Base-by-base conservation (phyloP, 1,284 basidiomycete genomes). In the Cystobasidium pallidum region DNA sequence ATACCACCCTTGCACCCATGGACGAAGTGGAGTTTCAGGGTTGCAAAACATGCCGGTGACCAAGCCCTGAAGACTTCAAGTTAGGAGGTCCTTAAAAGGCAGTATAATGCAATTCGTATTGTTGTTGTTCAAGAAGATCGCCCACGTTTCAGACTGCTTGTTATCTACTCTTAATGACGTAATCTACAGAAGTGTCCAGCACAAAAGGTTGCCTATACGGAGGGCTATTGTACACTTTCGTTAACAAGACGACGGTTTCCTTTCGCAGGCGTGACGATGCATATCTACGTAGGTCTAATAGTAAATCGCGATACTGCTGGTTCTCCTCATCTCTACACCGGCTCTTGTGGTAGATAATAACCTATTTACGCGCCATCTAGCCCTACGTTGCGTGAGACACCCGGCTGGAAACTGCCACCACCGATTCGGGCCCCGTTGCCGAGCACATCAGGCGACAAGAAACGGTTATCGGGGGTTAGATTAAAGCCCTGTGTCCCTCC, bases 21-120 rank as follows among this genome's bases (percentile, higher is more conserved):
- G 72, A 73, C 28, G 58, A 70, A 34, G 65, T 74, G 51, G 59
- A 74, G 30, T 74, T 74, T 52, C 61, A 74, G 39, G 67, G 67
- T 11, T 74, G 73, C 55, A 66, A 66, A 64, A 74, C 73, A 13
- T 74, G 73, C 58, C 62, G 45, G 45, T 64, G 30, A 51, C 51
- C 30, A 34, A 32, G 51, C 51, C 4, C n/a, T n/a, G n/a, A n/a
- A n/a, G n/a, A n/a, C n/a, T 13, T 54, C 21, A 21, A 54, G 8
- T 54, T 8, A 8, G 28, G 13, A 39, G 36, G 7, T 7, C 13
- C 17, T 26, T 26, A 17, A 52, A 3, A 10, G 21, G 4, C 19
- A 28, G 51, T 26, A 26, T 54, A 11, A 28, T 28, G 24, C 26
- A 54, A 13, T 32, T 57, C 28, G 24, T 26, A n/a, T n/a, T n/a